These are phyloP conservation scores for Lupinus albus DNA, from an alignment of 306 rosid genomes.

Conservation along the genomic window DNA sequence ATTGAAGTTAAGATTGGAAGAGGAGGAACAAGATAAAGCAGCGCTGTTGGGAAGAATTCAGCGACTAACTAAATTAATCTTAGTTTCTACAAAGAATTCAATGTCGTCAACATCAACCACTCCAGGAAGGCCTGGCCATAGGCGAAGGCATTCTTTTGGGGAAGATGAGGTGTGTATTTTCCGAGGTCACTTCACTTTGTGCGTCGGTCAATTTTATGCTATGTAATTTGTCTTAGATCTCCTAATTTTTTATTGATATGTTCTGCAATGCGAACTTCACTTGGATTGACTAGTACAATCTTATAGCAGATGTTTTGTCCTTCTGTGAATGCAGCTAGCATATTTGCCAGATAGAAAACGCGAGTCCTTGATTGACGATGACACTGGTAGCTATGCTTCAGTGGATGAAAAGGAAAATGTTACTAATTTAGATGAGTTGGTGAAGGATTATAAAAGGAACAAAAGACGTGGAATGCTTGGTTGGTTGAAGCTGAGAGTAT, in stretches of 20 bases:
- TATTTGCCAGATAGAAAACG: slow-evolving; percentile 87
- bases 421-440: slow-evolving; percentile 70
- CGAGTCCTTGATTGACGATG: slow-evolving; percentile 66
- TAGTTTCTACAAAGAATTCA: slow-evolving; percentile 76
- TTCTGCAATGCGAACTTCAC: neutral
- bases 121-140: slow-evolving; percentile 61
- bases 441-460: slow-evolving; percentile 67
- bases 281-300: slow-evolving; percentile 14
- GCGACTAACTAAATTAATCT: slow-evolving; percentile 78
- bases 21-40: slow-evolving; percentile 91
- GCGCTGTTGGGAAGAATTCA: slow-evolving; percentile 93
- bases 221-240: slow-evolving; percentile 25
- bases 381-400: slow-evolving; percentile 60
- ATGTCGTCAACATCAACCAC: slow-evolving; percentile 63
- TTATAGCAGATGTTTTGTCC: slow-evolving; percentile 19
- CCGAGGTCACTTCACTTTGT: slow-evolving; percentile 21
- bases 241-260: slow-evolving; percentile 9
- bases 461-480: slow-evolving; percentile 78
- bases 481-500: slow-evolving; percentile 80
- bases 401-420: slow-evolving; percentile 61
- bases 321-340: slow-evolving; percentile 66
- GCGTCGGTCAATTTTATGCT: slow-evolving; percentile 17
- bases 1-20: slow-evolving; percentile 81
- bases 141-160: slow-evolving; percentile 88
- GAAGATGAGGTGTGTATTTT: slow-evolving; percentile 79